phyloP scores from a whole-genome alignment of 495 filamentous ascomycete genomes.

The Schizothecium vesticola region DNA sequence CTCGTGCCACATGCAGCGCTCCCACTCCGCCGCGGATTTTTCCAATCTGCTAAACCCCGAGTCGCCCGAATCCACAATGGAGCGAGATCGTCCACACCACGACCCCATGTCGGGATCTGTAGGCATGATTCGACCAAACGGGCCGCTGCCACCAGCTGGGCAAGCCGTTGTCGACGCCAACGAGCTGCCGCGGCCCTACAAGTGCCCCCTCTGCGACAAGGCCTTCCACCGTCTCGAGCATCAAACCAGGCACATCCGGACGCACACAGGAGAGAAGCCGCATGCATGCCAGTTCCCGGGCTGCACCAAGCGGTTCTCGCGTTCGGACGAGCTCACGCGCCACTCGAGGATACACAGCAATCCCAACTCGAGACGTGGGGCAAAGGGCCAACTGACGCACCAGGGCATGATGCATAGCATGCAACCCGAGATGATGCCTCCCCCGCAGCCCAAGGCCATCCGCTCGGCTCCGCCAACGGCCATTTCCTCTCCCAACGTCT shows the following conservation, averaged over 20 bases:
- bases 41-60: slow-evolving; percentile 72
- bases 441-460: slow-evolving; percentile 57
- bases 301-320: slow-evolving; percentile 95
- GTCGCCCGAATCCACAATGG: slow-evolving; percentile 19
- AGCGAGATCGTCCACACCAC: slow-evolving; percentile 27
- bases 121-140: slow-evolving; percentile 66
- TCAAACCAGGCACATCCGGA: slow-evolving; percentile 95
- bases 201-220: slow-evolving; percentile 97
- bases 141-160: slow-evolving; percentile 51
- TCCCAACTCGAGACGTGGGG: slow-evolving; percentile 89
- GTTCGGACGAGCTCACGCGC: slow-evolving; percentile 92
- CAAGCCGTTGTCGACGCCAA: slow-evolving; percentile 45
- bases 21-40: slow-evolving; percentile 68
- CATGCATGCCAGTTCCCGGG: slow-evolving; percentile 91
- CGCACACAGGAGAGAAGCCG: slow-evolving; percentile 97
- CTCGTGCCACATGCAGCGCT: slow-evolving; percentile 65
- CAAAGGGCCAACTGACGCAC: slow-evolving; percentile 63
- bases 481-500: slow-evolving; percentile 88
- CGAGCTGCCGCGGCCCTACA: slow-evolving; percentile 93
- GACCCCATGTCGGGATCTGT: slow-evolving; percentile 53
- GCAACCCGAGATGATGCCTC: slow-evolving; percentile 67
- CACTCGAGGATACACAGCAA: slow-evolving; percentile 99
- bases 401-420: slow-evolving; percentile 28
- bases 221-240: slow-evolving; percentile 98
- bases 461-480: slow-evolving; percentile 88